Percentiles rank a stretch among this genome's conserved stretches.
Conservation (phyloP, 78 protist species). For the Chrysochromulina tobinii region DNA sequence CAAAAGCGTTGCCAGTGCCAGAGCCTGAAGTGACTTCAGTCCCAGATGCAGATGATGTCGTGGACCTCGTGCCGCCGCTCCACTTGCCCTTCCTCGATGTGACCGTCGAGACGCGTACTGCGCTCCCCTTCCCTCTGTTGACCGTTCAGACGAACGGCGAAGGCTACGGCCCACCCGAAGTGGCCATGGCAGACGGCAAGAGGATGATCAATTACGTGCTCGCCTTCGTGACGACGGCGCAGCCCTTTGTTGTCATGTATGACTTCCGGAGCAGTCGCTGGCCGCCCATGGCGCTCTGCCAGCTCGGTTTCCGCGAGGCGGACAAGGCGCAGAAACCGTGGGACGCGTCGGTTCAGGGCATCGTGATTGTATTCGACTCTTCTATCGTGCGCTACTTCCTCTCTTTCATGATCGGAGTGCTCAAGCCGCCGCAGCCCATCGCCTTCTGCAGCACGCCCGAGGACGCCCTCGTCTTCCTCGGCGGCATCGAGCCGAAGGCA, state of each 20-base stretch:
- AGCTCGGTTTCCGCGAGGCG: background rate
- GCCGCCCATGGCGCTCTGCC: background rate
- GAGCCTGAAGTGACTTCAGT: too few relatives aligned
- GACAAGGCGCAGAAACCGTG: background rate
- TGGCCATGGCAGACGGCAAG: too few relatives aligned
- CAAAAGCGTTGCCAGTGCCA: too few relatives aligned
- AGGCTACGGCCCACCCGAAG: too few relatives aligned
- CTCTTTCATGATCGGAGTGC: background rate
- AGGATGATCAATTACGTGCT: too few relatives aligned
- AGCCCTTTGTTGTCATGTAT: background rate
- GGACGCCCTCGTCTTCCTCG: background rate
- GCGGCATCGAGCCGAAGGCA: too few relatives aligned
- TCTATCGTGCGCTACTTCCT: background rate
- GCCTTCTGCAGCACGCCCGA: background rate
- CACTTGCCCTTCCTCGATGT: too few relatives aligned
- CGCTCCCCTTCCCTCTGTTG: too few relatives aligned
- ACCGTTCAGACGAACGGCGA: too few relatives aligned
- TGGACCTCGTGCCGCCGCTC: too few relatives aligned
- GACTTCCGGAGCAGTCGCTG: background rate
- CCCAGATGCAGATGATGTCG: too few relatives aligned
- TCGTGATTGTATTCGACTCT: background rate
- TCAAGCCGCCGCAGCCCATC: conserved; percentile 1
- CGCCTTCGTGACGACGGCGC: background rate
- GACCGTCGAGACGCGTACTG: too few relatives aligned
- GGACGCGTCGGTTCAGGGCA: background rate